Percentiles rank a stretch among this genome's conserved stretches.
These are phyloP conservation scores for Dactylellina sp. DNA, from an alignment of 2,329 filamentous ascomycete species.

Conservation along the genomic window DNA sequence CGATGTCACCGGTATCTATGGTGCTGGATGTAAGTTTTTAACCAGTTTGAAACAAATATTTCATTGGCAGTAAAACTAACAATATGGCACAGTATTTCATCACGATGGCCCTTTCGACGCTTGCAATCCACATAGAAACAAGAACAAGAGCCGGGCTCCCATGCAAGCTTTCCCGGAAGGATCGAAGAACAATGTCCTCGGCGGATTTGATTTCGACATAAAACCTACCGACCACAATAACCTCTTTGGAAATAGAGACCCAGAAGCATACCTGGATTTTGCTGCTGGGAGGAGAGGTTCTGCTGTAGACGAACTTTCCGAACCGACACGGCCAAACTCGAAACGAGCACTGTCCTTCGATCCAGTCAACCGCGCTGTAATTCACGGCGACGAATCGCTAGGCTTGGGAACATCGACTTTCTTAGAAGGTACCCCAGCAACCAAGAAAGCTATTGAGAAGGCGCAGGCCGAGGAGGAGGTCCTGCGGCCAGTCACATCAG, in stretches of 20 bases:
- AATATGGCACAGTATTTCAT: conserved; percentile 82
- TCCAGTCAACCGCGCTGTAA: conserved; percentile 66
- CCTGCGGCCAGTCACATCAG: conserved; percentile 58
- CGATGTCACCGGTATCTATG: conserved; percentile 95
- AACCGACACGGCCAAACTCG: conserved; percentile 57
- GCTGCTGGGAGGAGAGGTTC: conserved; percentile 65
- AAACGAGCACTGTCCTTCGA: conserved; percentile 70
- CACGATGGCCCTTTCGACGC: conserved; percentile 98
- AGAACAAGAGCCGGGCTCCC: conserved; percentile 83
- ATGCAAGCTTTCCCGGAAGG: conserved; percentile 97
- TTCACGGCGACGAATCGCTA: conserved; percentile 85
- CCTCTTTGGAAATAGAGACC: conserved; percentile 81
- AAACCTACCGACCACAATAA: conserved; percentile 82
- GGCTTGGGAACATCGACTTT: conserved; percentile 95
- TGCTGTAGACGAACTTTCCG: conserved; percentile 55
- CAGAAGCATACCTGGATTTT: conserved; percentile 90
- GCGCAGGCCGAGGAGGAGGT: conserved; percentile 64
- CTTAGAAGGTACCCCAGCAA: conserved; percentile 90
- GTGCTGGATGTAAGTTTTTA: conserved; percentile 79
- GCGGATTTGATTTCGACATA: conserved; percentile 86
- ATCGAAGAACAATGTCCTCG: conserved; percentile 90
- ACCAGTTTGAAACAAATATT: not conserved
- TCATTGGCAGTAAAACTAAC: conserved; percentile 2
- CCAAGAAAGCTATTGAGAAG: conserved; percentile 76
- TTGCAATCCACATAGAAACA: conserved; percentile 92